Evolutionary conservation across 371 early-diverging fungal species (phyloP), one percentile per base, ranked within the genome.

Genomic region (Lichtheimia hyalospora): DNA sequence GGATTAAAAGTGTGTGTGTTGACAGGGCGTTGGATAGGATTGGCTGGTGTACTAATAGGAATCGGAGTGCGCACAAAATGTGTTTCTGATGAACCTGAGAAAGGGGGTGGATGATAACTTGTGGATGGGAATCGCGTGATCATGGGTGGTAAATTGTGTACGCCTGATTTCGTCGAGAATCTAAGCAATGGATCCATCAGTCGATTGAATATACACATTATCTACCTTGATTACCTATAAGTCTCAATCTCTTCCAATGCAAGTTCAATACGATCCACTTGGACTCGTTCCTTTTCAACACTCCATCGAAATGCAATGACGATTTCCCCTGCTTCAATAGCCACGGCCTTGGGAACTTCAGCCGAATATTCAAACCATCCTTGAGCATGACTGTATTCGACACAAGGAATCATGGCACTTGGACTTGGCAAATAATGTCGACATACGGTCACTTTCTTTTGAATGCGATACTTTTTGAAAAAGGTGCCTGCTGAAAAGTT

Each of bases 281-380:
- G 72, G 10, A 79, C 69, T 5, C 65, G 54, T 54, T 79, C 79
- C 34, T 79, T 79, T 56, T 79, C 79, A 1, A 75, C 70, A 52
- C 75, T 79, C 65, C 75, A 79, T 0, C 77, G 70, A 25, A 74
- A 63, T 10, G 76, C 73, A 21, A 76, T 49, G 1, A 74, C 74
- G 0, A 76, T 54, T 51, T 79, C 80, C 8, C 80, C 80, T 15
- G 74, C 64, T 48, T 79, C 74, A n/a, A 74, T 52, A 6, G 80
- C 74, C 8, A 60, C 60, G 2, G 80, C 77, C 52, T 74, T 79
- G 0, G 80, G 77, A 6, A 76, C 61, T 43, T 79, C 80, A 20
- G 70, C 72, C 3, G 67, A 69, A 69, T 74, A 79, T 54, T 74
- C 80, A 61, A 79, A 79, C 77, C 76, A 79, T n/a, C 71, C 73